These are phyloP conservation scores for Tulasnella sp. DNA, from an alignment of 768 basidiomycete genomes.

Conservation along the genomic window DNA sequence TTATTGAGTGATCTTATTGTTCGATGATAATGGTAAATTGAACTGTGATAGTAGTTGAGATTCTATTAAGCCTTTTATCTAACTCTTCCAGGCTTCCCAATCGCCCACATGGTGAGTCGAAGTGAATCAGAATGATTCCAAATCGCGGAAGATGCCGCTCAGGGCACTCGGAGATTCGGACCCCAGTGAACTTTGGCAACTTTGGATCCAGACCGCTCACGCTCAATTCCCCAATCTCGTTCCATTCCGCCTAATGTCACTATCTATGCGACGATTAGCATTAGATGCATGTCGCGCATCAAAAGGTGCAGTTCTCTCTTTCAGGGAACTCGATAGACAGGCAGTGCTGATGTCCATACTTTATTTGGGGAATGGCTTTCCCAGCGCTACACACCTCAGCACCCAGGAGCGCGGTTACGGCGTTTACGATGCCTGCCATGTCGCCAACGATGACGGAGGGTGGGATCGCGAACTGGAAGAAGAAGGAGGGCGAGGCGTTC, in stretches of 20 bases:
- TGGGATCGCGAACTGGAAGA: constrained; percentile 85
- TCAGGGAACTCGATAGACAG: not conserved
- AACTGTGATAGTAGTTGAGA: too few species aligned
- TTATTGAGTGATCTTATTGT: too few species aligned
- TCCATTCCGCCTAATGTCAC: not conserved
- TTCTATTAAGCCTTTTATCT: too few species aligned
- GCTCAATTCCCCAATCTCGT: too few species aligned
- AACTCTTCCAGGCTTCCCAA: too few species aligned
- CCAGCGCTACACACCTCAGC: constrained; percentile 47
- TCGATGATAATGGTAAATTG: too few species aligned
- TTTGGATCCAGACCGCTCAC: too few species aligned
- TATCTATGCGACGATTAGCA: not conserved
- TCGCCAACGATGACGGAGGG: constrained; percentile 96
- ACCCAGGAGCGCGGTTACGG: constrained; percentile 50
- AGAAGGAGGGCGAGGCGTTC: constrained; percentile 72
- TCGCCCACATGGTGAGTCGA: too few species aligned
- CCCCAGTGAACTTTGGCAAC: too few species aligned
- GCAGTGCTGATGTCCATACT: not conserved
- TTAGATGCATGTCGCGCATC: not conserved
- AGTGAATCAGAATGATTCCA: too few species aligned
- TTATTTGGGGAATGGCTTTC: not conserved
- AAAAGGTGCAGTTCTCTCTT: not conserved
- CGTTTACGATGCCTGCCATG: constrained; percentile 92
- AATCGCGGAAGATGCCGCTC: too few species aligned
- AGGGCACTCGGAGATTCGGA: too few species aligned